Conservation (phyloP, 2,329 filamentous ascomycete species). For the Epichloe brachyelytri region DNA sequence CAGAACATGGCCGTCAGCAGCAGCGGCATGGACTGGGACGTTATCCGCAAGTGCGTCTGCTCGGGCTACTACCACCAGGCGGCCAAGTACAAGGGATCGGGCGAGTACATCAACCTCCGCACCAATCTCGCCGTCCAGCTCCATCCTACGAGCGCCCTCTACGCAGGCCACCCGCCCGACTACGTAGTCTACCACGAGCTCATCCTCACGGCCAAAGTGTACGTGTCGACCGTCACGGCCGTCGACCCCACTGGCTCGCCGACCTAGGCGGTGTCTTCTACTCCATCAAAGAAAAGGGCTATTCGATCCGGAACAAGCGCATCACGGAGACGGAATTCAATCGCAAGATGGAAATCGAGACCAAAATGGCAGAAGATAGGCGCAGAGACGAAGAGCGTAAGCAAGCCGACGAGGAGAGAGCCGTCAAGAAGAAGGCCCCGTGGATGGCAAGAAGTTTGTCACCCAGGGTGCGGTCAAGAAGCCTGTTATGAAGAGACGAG, state of each 20-base stretch:
- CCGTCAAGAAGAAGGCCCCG: conserved; percentile 22
- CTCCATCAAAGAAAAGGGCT: conserved; percentile 94
- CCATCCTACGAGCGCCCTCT: conserved; percentile 86
- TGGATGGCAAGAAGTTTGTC: conserved; percentile 41
- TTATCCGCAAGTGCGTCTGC: conserved; percentile 92
- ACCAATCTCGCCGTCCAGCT: conserved; percentile 90
- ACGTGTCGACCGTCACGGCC: conserved; percentile 92
- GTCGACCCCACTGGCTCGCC: conserved; percentile 94
- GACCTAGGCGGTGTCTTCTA: conserved; percentile 97
- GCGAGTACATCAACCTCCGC: conserved; percentile 92
- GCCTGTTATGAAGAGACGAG: conserved; percentile 42
- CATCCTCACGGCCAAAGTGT: conserved; percentile 92
- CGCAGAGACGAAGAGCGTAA: conserved; percentile 47
- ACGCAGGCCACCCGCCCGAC: conserved; percentile 89
- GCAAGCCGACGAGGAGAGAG: conserved; percentile 34
- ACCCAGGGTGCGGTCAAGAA: conserved; percentile 51
- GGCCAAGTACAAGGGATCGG: conserved; percentile 87
- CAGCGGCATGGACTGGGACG: conserved; percentile 94
- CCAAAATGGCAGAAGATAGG: conserved; percentile 82
- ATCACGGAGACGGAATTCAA: conserved; percentile 90
- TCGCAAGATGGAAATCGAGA: conserved; percentile 81
- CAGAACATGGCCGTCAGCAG: conserved; percentile 80
- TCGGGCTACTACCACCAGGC: conserved; percentile 97
- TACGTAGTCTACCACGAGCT: conserved; percentile 98
- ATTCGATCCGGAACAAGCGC: conserved; percentile 72